These are phyloP conservation scores for Aspergillus latus DNA, from an alignment of 2,329 filamentous ascomycete species.

Conservation along the genomic window DNA sequence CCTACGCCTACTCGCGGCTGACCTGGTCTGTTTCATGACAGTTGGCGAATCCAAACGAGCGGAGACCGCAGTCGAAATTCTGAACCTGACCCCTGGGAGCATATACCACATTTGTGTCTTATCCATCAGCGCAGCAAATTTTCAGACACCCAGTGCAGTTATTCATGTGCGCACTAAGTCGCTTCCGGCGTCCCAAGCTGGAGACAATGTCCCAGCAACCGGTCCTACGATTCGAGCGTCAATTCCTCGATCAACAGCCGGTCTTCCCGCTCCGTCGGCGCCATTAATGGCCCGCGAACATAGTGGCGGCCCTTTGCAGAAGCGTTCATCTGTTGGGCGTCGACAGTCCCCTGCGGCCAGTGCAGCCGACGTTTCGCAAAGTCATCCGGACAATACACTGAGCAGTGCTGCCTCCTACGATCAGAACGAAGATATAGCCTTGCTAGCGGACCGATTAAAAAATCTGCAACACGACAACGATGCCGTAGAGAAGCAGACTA, in stretches of 20 bases:
- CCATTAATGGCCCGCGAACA: conserved; percentile 66
- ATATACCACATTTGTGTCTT: conserved; percentile 95
- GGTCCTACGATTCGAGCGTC: conserved; percentile 53
- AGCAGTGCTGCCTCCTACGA: conserved; percentile 48
- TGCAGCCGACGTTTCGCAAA: conserved; percentile 40
- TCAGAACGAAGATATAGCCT: conserved; percentile 67
- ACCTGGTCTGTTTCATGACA: conserved; percentile 35
- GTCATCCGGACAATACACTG: conserved; percentile 41
- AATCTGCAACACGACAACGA: conserved; percentile 79
- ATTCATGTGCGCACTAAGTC: conserved; percentile 76
- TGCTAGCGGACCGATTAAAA: conserved; percentile 80
- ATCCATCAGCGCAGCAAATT: conserved; percentile 86
- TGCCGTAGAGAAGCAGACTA: conserved; percentile 68
- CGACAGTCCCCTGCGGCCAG: conserved; percentile 71
- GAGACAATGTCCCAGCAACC: conserved; percentile 35
- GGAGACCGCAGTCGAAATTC: conserved; percentile 88
- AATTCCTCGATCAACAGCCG: conserved; percentile 52
- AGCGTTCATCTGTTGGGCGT: conserved; percentile 70
- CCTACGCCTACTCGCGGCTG: neutral
- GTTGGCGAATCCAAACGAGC: conserved; percentile 80
- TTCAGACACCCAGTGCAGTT: conserved; percentile 82
- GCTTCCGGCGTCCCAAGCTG: conserved; percentile 43
- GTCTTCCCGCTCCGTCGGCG: conserved; percentile 61
- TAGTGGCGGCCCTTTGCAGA: conserved; percentile 54
- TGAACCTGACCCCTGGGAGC: conserved; percentile 77